Conservation (phyloP, 768 basidiomycete species). For the Ramaria sp. region DNA sequence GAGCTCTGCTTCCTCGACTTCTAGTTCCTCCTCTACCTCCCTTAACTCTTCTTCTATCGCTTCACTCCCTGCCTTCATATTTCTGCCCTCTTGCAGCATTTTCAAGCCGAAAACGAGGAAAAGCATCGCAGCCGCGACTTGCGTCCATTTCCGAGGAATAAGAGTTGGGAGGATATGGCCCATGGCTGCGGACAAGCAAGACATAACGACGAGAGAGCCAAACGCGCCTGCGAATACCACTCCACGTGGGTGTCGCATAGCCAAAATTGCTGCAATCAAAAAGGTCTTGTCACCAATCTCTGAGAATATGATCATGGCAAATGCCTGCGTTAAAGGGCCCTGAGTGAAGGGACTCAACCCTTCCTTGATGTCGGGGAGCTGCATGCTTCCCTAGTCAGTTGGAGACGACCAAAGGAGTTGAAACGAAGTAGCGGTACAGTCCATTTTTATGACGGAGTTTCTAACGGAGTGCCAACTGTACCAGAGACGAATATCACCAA, state of each 20-base stretch:
- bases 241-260: constrained; percentile 67
- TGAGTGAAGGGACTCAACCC: neutral
- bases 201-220: constrained; percentile 84
- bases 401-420: neutral
- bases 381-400: neutral
- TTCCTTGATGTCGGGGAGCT: neutral
- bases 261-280: constrained; percentile 71
- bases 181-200: constrained; percentile 84
- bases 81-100: constrained; percentile 78
- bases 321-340: constrained; percentile 58
- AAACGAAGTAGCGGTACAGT: neutral
- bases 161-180: constrained; percentile 83
- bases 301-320: constrained; percentile 84
- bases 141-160: constrained; percentile 64
- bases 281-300: constrained; percentile 97
- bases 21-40: constrained; percentile 93
- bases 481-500: too few species aligned
- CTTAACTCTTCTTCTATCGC: constrained; percentile 92
- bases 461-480: too few species aligned
- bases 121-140: constrained; percentile 62
- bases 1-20: constrained; percentile 55
- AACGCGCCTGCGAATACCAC: constrained; percentile 93
- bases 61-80: constrained; percentile 66
- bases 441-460: neutral
- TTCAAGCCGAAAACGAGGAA: constrained; percentile 86